phyloP scores from a whole-genome alignment of 441 rosid genomes.

The Brassica hybrid region DNA sequence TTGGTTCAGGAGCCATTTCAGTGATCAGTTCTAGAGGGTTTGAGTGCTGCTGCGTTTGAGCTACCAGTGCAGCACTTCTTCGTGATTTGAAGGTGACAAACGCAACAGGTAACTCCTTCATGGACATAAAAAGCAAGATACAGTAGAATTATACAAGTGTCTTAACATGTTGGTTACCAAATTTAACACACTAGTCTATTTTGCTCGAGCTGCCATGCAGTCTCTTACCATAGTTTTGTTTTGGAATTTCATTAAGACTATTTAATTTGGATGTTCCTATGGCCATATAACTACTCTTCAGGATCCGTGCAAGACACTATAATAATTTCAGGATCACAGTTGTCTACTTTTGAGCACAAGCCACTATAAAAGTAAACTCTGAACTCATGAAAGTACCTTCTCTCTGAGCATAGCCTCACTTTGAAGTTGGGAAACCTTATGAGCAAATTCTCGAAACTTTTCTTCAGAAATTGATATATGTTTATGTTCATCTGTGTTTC shows the following conservation, averaged over 20 bases:
- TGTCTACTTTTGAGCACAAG: slow-evolving; percentile 1
- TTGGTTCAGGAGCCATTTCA: slow-evolving; percentile 89
- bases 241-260: background rate
- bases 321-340: background rate
- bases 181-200: slow-evolving; percentile 13
- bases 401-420: slow-evolving; percentile 57
- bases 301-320: slow-evolving; percentile 15
- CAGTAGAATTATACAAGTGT: background rate
- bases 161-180: background rate
- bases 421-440: slow-evolving; percentile 58
- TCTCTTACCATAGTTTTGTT: slow-evolving; percentile 9
- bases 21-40: slow-evolving; percentile 79
- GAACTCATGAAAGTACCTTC: slow-evolving; percentile 51
- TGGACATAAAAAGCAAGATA: background rate
- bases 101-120: slow-evolving; percentile 81
- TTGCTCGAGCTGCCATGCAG: slow-evolving; percentile 6
- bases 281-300: slow-evolving; percentile 9
- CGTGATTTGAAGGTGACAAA: slow-evolving; percentile 86
- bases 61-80: slow-evolving; percentile 67
- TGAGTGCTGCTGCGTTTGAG: slow-evolving; percentile 84
- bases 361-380: background rate
- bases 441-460: slow-evolving; percentile 62
- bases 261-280: background rate
- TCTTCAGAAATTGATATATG: slow-evolving; percentile 52
- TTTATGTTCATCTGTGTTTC: slow-evolving; percentile 44